A percentile compares a stretch with the other conserved stretches of the same genome.
Conservation (phyloP, 805 yeast species). For the Wickerhamiella siamensis region DNA sequence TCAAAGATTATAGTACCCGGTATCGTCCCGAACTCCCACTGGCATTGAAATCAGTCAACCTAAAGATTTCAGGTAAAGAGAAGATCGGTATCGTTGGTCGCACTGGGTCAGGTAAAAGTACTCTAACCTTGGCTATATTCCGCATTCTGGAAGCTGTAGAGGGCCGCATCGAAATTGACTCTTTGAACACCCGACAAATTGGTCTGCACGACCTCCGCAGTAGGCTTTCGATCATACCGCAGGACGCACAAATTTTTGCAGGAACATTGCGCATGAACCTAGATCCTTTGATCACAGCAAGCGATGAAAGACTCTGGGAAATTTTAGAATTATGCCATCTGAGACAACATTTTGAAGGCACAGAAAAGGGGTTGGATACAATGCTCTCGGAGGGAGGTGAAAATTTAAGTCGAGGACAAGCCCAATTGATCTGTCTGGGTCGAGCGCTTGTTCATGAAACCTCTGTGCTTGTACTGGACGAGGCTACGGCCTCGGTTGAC, state of each 20-base stretch:
- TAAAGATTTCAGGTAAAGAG: slow-evolving; percentile 62
- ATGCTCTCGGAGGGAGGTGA: slow-evolving; percentile 56
- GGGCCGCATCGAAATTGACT: slow-evolving; percentile 61
- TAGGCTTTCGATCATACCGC: slow-evolving; percentile 74
- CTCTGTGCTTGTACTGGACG: slow-evolving; percentile 60
- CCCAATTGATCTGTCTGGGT: slow-evolving; percentile 65
- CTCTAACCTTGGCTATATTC: slow-evolving; percentile 70
- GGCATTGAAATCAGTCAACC: slow-evolving; percentile 66
- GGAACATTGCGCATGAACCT: slow-evolving; percentile 75
- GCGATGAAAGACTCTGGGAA: slow-evolving; percentile 65
- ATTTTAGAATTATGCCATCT: slow-evolving; percentile 68
- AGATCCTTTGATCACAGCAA: slow-evolving; percentile 58
- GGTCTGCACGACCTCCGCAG: slow-evolving; percentile 71
- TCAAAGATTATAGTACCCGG: slow-evolving; percentile 59
- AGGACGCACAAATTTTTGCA: slow-evolving; percentile 83
- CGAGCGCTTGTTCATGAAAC: slow-evolving; percentile 60
- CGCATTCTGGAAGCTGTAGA: slow-evolving; percentile 64
- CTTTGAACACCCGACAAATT: slow-evolving; percentile 45
- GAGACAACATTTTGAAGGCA: slow-evolving; percentile 43
- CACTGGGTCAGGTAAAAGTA: slow-evolving; percentile 91
- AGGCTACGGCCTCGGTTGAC: slow-evolving; percentile 71
- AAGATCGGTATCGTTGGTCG: slow-evolving; percentile 93
- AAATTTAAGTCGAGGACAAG: slow-evolving; percentile 69
- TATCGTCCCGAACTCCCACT: slow-evolving; percentile 74
- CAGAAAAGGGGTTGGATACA: slow-evolving; percentile 39